A percentile compares a stretch with the other conserved stretches of the same genome.
Conservation (phyloP, 176 grass and related monocot genomes). For the Musa beccarii region DNA sequence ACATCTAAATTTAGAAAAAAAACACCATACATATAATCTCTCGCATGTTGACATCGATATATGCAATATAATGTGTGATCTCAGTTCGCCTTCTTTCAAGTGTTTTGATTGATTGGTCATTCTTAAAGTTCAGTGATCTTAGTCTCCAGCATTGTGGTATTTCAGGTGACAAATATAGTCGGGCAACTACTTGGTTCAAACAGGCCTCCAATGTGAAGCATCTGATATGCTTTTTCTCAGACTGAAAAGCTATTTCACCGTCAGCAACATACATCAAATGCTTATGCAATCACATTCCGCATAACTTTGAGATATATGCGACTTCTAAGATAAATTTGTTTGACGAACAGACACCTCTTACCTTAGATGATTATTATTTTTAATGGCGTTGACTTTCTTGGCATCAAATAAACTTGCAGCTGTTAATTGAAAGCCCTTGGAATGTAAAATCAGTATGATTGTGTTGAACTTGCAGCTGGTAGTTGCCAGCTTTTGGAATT, state of each 20-base stretch:
- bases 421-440: background rate
- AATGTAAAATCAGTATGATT: background rate
- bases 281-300: background rate
- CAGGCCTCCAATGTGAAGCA: constrained; percentile 46
- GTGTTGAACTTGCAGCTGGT: background rate
- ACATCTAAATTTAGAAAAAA: background rate
- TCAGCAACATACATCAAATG: background rate
- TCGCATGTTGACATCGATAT: background rate
- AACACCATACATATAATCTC: background rate
- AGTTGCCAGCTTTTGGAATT: background rate
- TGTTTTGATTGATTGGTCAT: too few relatives aligned
- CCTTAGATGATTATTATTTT: background rate
- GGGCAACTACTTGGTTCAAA: constrained; percentile 81
- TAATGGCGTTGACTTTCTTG: background rate
- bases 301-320: background rate
- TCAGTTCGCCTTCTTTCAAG: too few relatives aligned
- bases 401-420: background rate
- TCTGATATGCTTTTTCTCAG: background rate
- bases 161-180: constrained; percentile 85
- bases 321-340: background rate
- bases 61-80: too few relatives aligned
- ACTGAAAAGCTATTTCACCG: background rate
- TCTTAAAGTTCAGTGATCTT: background rate
- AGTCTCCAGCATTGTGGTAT: background rate
- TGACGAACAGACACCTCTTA: background rate